Conservation (phyloP, 306 rosid species). For the Begonia loranthoides region DNA sequence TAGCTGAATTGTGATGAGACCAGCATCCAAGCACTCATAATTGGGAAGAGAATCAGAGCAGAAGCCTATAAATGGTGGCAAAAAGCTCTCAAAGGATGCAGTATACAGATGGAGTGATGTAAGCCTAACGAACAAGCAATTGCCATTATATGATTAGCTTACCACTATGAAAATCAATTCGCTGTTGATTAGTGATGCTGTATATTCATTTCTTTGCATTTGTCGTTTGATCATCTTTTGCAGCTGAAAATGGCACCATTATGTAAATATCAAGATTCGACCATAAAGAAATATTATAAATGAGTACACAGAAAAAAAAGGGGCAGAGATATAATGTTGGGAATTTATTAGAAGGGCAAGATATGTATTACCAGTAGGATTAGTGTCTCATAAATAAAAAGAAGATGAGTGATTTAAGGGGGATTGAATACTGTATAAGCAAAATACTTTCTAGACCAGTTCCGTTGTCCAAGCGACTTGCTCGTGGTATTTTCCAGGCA, state of each 20-base stretch:
- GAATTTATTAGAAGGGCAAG: no score
- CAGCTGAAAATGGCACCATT: slow-evolving; percentile 32
- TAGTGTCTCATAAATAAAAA: no score
- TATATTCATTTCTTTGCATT: slow-evolving; percentile 54
- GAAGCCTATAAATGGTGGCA: slow-evolving; percentile 46
- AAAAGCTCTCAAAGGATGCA: no score
- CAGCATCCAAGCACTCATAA: slow-evolving; percentile 64
- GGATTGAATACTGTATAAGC: no score
- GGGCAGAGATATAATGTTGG: no score
- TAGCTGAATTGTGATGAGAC: slow-evolving; percentile 34
- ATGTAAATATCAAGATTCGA: neutral
- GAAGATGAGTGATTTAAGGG: no score
- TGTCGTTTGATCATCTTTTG: slow-evolving; percentile 51
- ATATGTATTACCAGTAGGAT: no score
- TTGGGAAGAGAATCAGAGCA: slow-evolving; percentile 57
- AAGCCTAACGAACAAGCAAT: neutral
- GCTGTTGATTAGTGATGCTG: slow-evolving; percentile 42
- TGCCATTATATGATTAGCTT: slow-evolving; percentile 9
- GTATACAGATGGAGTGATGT: slow-evolving; percentile 11
- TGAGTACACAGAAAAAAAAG: neutral
- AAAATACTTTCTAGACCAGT: no score
- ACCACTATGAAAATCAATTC: slow-evolving; percentile 78
- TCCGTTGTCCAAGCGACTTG: no score
- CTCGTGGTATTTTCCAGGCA: no score
- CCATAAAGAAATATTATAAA: neutral